These are phyloP conservation scores for Leccinum pellstonianum DNA, from an alignment of 768 basidiomycete species.

Conservation along the genomic window DNA sequence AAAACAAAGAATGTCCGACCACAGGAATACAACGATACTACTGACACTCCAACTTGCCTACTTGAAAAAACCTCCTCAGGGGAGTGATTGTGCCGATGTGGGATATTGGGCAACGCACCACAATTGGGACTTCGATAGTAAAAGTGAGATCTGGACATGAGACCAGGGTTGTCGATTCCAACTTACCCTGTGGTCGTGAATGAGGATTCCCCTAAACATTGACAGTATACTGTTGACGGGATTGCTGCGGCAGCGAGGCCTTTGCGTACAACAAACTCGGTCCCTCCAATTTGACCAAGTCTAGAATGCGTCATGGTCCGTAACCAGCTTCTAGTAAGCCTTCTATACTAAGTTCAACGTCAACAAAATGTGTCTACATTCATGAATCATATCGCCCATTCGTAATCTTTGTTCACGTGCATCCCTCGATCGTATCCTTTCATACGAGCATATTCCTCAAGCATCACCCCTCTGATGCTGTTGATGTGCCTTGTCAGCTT, in stretches of 20 bases:
- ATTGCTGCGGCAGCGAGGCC: neutral
- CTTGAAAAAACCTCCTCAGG: neutral
- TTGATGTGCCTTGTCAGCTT: conserved; percentile 38
- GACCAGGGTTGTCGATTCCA: neutral
- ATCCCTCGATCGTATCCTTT: neutral
- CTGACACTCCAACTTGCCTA: neutral
- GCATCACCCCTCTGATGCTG: neutral
- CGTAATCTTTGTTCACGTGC: neutral
- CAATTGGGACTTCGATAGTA: neutral
- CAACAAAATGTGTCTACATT: neutral
- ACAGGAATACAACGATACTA: neutral
- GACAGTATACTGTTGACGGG: neutral
- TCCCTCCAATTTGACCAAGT: neutral
- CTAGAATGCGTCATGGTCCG: neutral
- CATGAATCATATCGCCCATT: neutral
- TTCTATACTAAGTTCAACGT: neutral
- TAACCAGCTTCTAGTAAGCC: neutral
- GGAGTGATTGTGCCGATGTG: neutral
- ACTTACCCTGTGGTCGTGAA: neutral
- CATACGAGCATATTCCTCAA: neutral
- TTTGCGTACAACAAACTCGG: neutral
- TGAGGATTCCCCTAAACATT: neutral
- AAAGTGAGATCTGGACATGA: neutral
- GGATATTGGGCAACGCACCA: neutral
- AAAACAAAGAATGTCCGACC: neutral